These are phyloP conservation scores for Aspergillus tanneri DNA, from an alignment of 2,329 filamentous ascomycete species.

Conservation along the genomic window DNA sequence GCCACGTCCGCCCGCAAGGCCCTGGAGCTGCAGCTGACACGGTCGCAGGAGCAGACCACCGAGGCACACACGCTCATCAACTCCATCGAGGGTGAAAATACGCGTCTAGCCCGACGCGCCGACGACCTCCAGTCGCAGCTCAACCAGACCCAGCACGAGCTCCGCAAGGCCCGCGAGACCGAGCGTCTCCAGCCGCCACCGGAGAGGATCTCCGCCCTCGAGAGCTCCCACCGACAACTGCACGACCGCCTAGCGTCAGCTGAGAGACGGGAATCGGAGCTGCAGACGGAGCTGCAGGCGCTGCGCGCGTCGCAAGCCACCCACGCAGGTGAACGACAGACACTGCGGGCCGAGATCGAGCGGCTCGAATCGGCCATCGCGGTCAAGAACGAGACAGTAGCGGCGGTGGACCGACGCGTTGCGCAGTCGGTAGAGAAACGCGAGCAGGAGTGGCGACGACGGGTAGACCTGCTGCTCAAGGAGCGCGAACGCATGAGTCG, in stretches of 20 bases:
- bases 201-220: slow-evolving; percentile 21
- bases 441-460: slow-evolving; percentile 45
- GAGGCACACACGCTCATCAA: slow-evolving; percentile 40
- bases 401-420: slow-evolving; percentile 41
- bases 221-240: slow-evolving; percentile 38
- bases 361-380: slow-evolving; percentile 37
- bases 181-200: slow-evolving; percentile 22
- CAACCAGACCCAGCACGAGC: slow-evolving; percentile 31
- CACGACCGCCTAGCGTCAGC: slow-evolving; percentile 34
- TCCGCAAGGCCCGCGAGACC: too few species aligned
- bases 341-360: slow-evolving; percentile 34
- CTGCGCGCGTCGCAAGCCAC: slow-evolving; percentile 25
- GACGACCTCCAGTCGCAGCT: slow-evolving; percentile 37
- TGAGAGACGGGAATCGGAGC: slow-evolving; percentile 36
- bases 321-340: slow-evolving; percentile 28
- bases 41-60: slow-evolving; percentile 36
- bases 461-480: slow-evolving; percentile 41
- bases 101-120: slow-evolving; percentile 34
- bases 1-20: slow-evolving; percentile 28
- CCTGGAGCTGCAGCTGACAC: slow-evolving; percentile 36
- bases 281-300: slow-evolving; percentile 33
- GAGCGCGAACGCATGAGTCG: slow-evolving; percentile 44
- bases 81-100: slow-evolving; percentile 42
- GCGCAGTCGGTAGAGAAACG: slow-evolving; percentile 42
- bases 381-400: slow-evolving; percentile 42